Percentiles rank a stretch among this genome's conserved stretches.
These are phyloP conservation scores for Glomus cerebriforme DNA, from an alignment of 192 early-diverging fungal genomes.

Conservation along the genomic window DNA sequence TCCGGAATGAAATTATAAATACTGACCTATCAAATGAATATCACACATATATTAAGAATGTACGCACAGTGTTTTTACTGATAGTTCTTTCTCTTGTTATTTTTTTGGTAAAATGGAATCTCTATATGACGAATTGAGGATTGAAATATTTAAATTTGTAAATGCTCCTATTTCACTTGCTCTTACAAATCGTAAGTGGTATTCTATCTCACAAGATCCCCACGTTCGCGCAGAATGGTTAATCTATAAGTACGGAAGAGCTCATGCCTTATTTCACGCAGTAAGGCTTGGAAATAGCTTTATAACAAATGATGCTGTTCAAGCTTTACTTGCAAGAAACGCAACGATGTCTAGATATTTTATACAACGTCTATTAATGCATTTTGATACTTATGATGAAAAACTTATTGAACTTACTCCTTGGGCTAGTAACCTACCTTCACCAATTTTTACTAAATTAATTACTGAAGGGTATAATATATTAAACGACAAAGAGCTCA, in stretches of 20 bases:
- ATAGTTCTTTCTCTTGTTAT: too few species aligned
- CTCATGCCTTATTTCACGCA: constrained; percentile 18
- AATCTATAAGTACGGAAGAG: background rate
- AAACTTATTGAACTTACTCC: background rate
- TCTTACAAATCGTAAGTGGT: too few species aligned
- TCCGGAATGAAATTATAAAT: too few species aligned
- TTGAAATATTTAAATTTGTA: too few species aligned
- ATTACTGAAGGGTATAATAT: background rate
- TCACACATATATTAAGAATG: too few species aligned
- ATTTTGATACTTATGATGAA: constrained; percentile 1
- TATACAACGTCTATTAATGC: constrained; percentile 18
- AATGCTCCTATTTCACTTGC: too few species aligned
- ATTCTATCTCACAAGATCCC: too few species aligned
- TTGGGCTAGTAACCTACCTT: constrained; percentile 8
- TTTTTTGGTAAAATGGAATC: too few species aligned
- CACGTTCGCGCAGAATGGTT: background rate
- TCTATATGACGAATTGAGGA: background rate
- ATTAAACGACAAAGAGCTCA: background rate
- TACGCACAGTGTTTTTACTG: too few species aligned
- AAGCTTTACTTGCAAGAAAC: background rate
- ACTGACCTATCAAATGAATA: too few species aligned
- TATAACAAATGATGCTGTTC: background rate
- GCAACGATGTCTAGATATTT: constrained; percentile 4
- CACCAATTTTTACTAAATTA: background rate
- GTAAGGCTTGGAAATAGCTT: background rate